Percentiles rank a stretch among this genome's conserved stretches.
These are phyloP conservation scores for Apium graveolens DNA, from an alignment of 129 eudicot species.

Conservation along the genomic window DNA sequence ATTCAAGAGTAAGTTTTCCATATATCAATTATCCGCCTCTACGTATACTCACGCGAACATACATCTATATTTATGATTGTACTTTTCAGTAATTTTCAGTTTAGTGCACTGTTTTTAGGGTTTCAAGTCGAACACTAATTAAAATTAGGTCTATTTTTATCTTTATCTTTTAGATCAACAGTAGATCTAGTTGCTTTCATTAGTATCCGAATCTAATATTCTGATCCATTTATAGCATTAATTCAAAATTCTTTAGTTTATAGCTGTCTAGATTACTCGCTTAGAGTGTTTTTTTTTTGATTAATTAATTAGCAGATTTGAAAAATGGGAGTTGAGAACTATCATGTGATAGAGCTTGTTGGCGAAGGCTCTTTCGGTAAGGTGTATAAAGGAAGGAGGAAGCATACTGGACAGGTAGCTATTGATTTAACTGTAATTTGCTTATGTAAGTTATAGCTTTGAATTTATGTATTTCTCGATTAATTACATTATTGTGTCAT, in stretches of 20 bases:
- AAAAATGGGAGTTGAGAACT: slow-evolving; percentile 78
- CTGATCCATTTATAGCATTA: not conserved
- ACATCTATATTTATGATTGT: not conserved
- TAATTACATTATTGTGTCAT: not conserved
- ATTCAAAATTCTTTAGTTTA: not conserved
- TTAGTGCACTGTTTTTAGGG: not conserved
- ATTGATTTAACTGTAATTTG: not conserved
- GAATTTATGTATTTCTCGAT: not conserved
- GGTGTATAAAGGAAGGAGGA: slow-evolving; percentile 91
- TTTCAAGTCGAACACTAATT: not conserved
- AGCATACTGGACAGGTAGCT: slow-evolving; percentile 78
- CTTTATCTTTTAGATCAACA: not conserved
- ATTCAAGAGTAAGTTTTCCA: not conserved
- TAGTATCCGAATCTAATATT: not conserved
- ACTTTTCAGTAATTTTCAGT: not conserved
- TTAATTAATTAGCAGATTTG: not conserved
- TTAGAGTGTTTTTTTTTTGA: not conserved
- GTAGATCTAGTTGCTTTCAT: not conserved
- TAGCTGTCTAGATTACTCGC: not conserved
- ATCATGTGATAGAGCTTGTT: slow-evolving; percentile 88
- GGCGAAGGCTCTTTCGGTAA: slow-evolving; percentile 98
- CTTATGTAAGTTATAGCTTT: not conserved
- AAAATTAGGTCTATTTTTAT: too few species aligned
- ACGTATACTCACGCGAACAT: not conserved
- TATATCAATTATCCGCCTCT: not conserved